Evolutionary conservation across 192 early-diverging fungal genomes (phyloP).

Genomic region (Linnemannia hyalina): DNA sequence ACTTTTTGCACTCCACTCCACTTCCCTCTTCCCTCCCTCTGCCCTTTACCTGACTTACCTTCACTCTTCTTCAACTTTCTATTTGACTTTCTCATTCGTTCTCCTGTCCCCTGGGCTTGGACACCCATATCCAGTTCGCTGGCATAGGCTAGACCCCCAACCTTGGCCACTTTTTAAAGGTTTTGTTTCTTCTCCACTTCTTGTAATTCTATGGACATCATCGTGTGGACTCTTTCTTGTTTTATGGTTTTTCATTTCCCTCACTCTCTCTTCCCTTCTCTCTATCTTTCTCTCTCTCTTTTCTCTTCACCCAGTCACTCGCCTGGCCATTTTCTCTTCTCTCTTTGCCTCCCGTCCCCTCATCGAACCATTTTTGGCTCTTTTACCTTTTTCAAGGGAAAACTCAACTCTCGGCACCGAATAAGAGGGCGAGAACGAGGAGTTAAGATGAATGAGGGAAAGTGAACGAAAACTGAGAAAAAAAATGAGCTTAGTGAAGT

Average conservation of each 20-base stretch:
- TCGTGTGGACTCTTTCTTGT: not conserved
- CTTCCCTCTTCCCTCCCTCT: not conserved
- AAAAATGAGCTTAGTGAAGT: not conserved
- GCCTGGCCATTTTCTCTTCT: not conserved
- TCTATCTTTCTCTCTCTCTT: not conserved
- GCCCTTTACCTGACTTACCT: not conserved
- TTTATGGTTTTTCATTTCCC: not conserved
- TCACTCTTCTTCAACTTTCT: not conserved
- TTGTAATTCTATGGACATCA: not conserved
- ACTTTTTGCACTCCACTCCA: not conserved
- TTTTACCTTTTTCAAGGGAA: not conserved
- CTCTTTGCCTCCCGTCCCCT: not conserved
- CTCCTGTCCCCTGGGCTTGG: not conserved
- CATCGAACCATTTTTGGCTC: not conserved
- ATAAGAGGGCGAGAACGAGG: not conserved
- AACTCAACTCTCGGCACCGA: not conserved
- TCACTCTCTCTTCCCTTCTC: not conserved
- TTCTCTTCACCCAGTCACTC: not conserved
- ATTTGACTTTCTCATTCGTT: not conserved
- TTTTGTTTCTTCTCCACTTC: not conserved
- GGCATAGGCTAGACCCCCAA: constrained; percentile 2
- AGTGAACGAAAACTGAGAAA: not conserved
- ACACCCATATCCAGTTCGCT: not conserved
- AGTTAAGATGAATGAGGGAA: not conserved
- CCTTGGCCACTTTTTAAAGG: not conserved